Evolutionary conservation across 768 basidiomycete genomes (phyloP).

Genomic region (Tremella yokohamensis): DNA sequence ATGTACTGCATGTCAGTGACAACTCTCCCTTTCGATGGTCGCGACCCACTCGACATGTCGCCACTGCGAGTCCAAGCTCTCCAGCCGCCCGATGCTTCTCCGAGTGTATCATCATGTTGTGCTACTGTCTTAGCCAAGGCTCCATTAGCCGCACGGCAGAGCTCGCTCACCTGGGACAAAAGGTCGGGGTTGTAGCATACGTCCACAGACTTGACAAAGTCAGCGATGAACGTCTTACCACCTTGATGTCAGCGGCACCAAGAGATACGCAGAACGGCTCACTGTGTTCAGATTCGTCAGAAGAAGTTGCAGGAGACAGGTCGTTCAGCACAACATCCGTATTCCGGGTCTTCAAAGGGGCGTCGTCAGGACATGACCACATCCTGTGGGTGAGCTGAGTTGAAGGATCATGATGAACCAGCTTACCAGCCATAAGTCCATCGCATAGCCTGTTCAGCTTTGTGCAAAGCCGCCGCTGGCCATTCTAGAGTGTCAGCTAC

Average conservation of each 20-base stretch:
- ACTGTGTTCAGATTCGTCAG: background rate
- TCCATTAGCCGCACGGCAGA: background rate
- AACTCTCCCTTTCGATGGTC: background rate
- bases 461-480: slow-evolving; percentile 31
- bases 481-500: slow-evolving; percentile 21
- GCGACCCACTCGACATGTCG: slow-evolving; percentile 23
- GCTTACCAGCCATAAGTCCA: slow-evolving; percentile 43
- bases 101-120: slow-evolving; percentile 24
- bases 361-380: slow-evolving; percentile 39
- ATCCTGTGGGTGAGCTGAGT: slow-evolving; percentile 13
- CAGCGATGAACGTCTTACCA: slow-evolving; percentile 34
- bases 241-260: background rate
- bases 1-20: slow-evolving; percentile 14
- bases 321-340: slow-evolving; percentile 41
- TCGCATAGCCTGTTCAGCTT: slow-evolving; percentile 38
- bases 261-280: background rate
- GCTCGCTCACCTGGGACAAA: slow-evolving; percentile 25
- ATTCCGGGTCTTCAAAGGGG: slow-evolving; percentile 29
- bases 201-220: slow-evolving; percentile 31
- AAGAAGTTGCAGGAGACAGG: background rate
- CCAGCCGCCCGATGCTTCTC: slow-evolving; percentile 23
- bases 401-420: background rate
- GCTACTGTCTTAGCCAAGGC: slow-evolving; percentile 12
- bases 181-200: slow-evolving; percentile 36
- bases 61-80: slow-evolving; percentile 23